Conservation (phyloP, 2,329 filamentous ascomycete genomes). For the Fusarium sp. region DNA sequence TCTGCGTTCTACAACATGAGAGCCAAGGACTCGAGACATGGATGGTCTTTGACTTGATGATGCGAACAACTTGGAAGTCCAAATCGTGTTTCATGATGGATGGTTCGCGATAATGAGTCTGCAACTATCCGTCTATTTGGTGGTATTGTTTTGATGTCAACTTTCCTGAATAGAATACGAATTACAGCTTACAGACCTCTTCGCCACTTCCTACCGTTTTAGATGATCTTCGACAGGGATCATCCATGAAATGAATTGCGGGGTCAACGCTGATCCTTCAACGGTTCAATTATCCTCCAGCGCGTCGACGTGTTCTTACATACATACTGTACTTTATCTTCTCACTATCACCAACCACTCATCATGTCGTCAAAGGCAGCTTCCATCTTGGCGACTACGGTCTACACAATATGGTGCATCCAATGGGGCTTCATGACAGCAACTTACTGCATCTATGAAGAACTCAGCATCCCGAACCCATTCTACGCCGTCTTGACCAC, state of each 20-base stretch:
- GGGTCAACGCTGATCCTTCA: constrained; percentile 11
- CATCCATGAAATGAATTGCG: constrained; percentile 11
- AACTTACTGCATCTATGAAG: background rate
- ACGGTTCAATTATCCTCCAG: background rate
- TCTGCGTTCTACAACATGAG: background rate
- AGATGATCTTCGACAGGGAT: constrained; percentile 20
- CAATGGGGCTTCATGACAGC: constrained; percentile 12
- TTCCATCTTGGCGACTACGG: background rate
- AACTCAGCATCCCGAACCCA: background rate
- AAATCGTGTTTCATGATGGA: background rate
- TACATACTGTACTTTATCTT: background rate
- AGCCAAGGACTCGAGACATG: background rate
- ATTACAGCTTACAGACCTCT: background rate
- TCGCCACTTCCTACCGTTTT: constrained; percentile 1
- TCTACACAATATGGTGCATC: constrained; percentile 23
- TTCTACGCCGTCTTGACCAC: background rate
- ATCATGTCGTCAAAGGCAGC: constrained; percentile 9
- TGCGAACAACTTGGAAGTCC: background rate
- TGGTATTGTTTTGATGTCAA: background rate
- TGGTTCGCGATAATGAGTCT: background rate
- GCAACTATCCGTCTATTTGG: background rate
- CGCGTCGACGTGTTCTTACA: background rate
- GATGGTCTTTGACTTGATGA: background rate
- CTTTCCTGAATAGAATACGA: background rate
- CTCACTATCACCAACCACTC: background rate